These are phyloP conservation scores for Podospora pseudocomata DNA, from an alignment of 495 filamentous ascomycete species.

Conservation along the genomic window DNA sequence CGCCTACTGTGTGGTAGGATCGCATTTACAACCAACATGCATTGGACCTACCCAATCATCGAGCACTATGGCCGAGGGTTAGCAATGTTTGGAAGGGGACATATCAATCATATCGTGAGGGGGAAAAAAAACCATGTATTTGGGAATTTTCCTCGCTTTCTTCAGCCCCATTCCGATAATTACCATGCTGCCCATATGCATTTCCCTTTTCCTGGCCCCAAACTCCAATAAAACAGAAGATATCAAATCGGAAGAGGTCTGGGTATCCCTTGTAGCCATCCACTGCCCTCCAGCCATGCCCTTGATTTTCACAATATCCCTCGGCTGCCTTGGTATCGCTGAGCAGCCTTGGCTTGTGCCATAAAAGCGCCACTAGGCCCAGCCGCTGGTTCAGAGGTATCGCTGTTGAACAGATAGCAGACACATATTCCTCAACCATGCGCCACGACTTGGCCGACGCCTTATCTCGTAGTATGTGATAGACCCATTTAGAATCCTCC, in stretches of 20 bases:
- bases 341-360: neutral
- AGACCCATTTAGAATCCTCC: constrained; percentile 1
- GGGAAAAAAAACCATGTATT: neutral
- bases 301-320: neutral
- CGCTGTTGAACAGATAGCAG: neutral
- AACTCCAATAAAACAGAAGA: neutral
- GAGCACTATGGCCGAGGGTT: neutral
- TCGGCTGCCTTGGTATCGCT: neutral
- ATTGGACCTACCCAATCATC: neutral
- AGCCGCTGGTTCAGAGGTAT: neutral
- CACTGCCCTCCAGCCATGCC: neutral
- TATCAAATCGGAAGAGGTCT: neutral
- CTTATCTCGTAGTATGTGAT: neutral
- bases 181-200: neutral
- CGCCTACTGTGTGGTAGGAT: neutral
- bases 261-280: neutral
- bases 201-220: neutral
- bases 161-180: neutral
- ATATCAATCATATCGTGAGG: neutral
- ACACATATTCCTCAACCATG: neutral
- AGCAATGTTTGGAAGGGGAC: neutral
- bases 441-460: neutral
- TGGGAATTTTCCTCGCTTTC: neutral
- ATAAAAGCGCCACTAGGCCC: neutral
- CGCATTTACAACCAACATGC: neutral